Percentiles rank a stretch among this genome's conserved stretches.
phyloP scores from a whole-genome alignment of 2,329 filamentous ascomycete species.

The Calonectria pseudoreteaudii region DNA sequence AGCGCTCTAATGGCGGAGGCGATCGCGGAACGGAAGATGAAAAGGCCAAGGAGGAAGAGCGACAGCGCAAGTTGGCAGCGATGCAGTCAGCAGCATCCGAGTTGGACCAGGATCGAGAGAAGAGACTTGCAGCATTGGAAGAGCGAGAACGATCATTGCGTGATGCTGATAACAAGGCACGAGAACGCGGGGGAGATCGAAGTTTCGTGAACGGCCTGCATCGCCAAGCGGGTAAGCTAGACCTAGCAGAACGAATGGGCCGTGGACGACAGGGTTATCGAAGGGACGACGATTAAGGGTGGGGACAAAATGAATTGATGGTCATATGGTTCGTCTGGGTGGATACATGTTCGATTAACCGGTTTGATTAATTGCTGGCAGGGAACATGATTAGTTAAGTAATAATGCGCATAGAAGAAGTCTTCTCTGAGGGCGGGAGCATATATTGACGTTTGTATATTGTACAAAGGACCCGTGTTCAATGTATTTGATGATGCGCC shows the following conservation, averaged over 20 bases:
- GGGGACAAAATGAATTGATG: not conserved
- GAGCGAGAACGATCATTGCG: slow-evolving; percentile 72
- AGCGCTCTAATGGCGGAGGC: slow-evolving; percentile 35
- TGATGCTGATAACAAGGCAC: slow-evolving; percentile 74
- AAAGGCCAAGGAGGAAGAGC: slow-evolving; percentile 63
- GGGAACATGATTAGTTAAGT: not conserved
- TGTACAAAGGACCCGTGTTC: not conserved
- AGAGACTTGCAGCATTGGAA: slow-evolving; percentile 74
- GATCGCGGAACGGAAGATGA: slow-evolving; percentile 34
- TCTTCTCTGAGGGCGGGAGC: not conserved
- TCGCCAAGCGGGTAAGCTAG: slow-evolving; percentile 65
- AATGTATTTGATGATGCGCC: not conserved
- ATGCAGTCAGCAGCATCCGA: slow-evolving; percentile 80
- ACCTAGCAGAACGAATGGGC: slow-evolving; percentile 64
- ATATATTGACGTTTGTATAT: not conserved
- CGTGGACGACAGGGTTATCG: slow-evolving; percentile 59
- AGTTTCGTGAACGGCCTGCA: slow-evolving; percentile 75
- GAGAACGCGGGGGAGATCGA: slow-evolving; percentile 72
- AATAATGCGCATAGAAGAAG: not conserved
- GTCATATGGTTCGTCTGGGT: slow-evolving; percentile 4
- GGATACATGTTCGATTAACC: not conserved
- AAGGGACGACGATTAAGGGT: slow-evolving; percentile 56
- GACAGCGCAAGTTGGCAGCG: slow-evolving; percentile 75
- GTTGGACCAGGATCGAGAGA: slow-evolving; percentile 77
- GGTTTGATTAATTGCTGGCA: slow-evolving; percentile 3